Conservation (phyloP, 106 monocot genomes). For the Agapanthus africanus region DNA sequence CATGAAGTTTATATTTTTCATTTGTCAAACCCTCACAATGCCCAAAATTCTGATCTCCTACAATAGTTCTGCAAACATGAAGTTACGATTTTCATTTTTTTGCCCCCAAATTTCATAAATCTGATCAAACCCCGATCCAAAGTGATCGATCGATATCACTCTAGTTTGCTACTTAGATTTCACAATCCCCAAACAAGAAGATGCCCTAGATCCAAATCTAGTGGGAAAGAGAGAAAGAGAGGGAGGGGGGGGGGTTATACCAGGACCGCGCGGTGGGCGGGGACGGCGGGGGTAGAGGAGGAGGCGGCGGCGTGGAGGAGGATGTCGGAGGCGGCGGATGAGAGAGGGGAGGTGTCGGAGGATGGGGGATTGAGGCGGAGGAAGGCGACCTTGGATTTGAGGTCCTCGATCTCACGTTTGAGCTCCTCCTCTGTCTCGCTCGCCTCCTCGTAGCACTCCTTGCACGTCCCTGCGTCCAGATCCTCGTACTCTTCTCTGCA, state of each 20-base stretch:
- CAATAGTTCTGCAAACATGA: no score
- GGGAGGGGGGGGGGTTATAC: no score
- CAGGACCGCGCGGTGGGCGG: slow-evolving; percentile 61
- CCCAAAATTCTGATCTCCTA: no score
- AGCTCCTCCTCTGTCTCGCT: slow-evolving; percentile 99
- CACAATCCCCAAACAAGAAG: no score
- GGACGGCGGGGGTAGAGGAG: slow-evolving; percentile 23
- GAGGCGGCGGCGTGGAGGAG: slow-evolving; percentile 26
- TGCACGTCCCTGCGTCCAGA: slow-evolving; percentile 82
- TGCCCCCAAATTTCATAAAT: no score
- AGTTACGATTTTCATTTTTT: no score
- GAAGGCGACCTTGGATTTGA: slow-evolving; percentile 78
- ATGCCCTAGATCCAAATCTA: background rate
- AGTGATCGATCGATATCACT: no score
- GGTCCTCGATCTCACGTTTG: slow-evolving; percentile 95
- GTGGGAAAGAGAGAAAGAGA: background rate
- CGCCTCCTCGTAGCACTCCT: slow-evolving; percentile 97
- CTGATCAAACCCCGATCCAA: no score
- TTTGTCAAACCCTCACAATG: no score
- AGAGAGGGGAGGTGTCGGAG: slow-evolving; percentile 7
- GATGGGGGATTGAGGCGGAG: slow-evolving; percentile 57
- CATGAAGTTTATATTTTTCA: no score
- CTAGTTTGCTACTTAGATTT: no score
- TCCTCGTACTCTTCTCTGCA: slow-evolving; percentile 70
- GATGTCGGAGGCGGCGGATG: slow-evolving; percentile 27